Evolutionary conservation across 305 asterid species (phyloP), one percentile per base, ranked within the genome.

Genomic region (Nicotiana rustica): DNA sequence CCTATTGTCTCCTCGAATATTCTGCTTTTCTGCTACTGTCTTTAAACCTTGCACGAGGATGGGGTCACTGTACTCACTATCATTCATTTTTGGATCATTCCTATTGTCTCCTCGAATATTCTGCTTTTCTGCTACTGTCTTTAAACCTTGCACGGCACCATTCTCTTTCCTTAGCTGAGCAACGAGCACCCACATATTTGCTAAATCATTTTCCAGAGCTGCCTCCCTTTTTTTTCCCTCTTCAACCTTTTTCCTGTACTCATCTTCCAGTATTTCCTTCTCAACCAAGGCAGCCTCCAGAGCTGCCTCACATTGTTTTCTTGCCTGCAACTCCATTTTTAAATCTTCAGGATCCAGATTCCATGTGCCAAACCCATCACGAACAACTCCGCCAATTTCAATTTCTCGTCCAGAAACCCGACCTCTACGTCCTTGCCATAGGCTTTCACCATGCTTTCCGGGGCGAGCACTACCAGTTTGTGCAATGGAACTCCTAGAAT

Each of bases 121-220:
- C 80, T 87, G 91, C 71, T 86, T 73, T 17, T 80, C 85, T 29
- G 65, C 36, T 29, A 29, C 36, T 59, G 67, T 52, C 88, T 90
- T 91, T 13, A 87, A 65, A 84, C 91, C 95, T 73, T 86, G 90
- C 29, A 65, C 47, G 69, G 79, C 86, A 36, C 88, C 88, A 38
- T 83, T 95, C 83, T 93, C 95, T 88, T 90, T 93, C 90, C 92
- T 97, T 81, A 97, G 91, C 91, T 93, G 99, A 82, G 99, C 95
- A 86, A 97, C 95, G 41, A 95, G 97, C 85, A 97, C 97, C 99
- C 99, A 97, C 99, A 97, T 95, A 83, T 97, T 97, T 56, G 99
- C 97, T 85, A 97, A 89, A 86, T 97, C 99, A 89, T 97, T 97
- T 84, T 97, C 99, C 82, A 97, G 84, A 82, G 93, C 88, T 0